Evolutionary conservation across 2,329 filamentous ascomycete genomes (phyloP).

Genomic region (Diaporthe sp.): DNA sequence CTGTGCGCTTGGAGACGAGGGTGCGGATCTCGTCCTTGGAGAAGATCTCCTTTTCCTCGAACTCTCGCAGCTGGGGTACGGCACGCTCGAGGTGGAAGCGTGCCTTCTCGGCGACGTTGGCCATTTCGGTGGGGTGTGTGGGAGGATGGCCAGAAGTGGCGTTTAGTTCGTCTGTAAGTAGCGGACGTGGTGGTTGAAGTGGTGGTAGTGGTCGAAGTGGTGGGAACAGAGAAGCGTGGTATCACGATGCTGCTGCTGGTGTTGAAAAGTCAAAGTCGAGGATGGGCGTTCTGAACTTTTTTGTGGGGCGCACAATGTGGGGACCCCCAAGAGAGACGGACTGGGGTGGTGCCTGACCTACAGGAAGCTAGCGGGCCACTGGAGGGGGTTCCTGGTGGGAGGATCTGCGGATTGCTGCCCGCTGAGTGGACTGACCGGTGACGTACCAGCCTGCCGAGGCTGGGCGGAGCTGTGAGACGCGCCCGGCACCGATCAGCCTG

Average conservation of each 20-base stretch:
- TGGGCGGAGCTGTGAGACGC: slow-evolving; percentile 19
- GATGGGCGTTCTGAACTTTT: slow-evolving; percentile 30
- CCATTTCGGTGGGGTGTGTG: slow-evolving; percentile 67
- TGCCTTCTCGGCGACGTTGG: slow-evolving; percentile 90
- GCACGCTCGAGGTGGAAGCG: slow-evolving; percentile 94
- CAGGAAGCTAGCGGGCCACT: not conserved
- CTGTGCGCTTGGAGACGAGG: slow-evolving; percentile 90
- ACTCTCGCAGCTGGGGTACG: slow-evolving; percentile 92
- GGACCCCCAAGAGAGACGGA: not conserved
- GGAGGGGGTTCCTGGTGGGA: not conserved
- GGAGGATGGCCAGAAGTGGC: not conserved
- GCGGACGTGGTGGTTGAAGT: not conserved
- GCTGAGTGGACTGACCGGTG: slow-evolving; percentile 6
- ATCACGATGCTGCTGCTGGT: not conserved
- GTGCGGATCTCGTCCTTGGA: slow-evolving; percentile 89
- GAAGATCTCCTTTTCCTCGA: slow-evolving; percentile 93
- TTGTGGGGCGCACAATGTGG: not conserved
- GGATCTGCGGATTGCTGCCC: slow-evolving; percentile 7
- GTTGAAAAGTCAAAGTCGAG: slow-evolving; percentile 29
- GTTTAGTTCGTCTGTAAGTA: not conserved
- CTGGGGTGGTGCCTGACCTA: slow-evolving; percentile 15
- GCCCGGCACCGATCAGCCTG: slow-evolving; percentile 12
- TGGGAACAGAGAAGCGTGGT: not conserved
- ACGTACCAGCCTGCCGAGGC: slow-evolving; percentile 28
- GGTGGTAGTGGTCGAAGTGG: not conserved